phyloP scores from a whole-genome alignment of 805 yeast species.

The Metschnikowia matae region DNA sequence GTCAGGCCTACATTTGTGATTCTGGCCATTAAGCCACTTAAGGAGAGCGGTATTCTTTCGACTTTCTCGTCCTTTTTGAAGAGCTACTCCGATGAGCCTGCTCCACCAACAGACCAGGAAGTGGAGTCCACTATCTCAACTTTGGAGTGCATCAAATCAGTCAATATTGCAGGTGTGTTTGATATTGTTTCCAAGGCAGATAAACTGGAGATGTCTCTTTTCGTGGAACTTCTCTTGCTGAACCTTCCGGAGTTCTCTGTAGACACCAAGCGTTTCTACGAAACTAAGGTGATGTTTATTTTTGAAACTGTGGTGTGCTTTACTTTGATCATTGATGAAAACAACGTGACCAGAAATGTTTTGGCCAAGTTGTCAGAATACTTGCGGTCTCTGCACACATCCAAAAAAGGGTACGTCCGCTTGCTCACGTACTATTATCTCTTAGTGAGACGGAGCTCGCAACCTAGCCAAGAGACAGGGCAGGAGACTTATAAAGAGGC shows the following conservation, averaged over 20 bases:
- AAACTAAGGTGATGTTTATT: conserved; percentile 46
- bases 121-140: conserved; percentile 82
- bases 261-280: conserved; percentile 38
- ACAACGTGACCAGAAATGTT: conserved; percentile 18
- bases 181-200: conserved; percentile 42
- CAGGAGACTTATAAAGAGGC: conserved; percentile 10
- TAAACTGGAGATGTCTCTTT: conserved; percentile 36
- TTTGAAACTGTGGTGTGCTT: conserved; percentile 42
- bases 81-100: conserved; percentile 78
- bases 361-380: conserved; percentile 13
- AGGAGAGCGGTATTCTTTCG: conserved; percentile 76
- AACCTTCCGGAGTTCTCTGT: conserved; percentile 26
- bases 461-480: conserved; percentile 15
- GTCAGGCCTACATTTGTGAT: conserved; percentile 67
- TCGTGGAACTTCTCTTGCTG: conserved; percentile 25
- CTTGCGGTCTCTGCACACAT: conserved; percentile 16
- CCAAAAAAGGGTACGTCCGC: conserved; percentile 37
- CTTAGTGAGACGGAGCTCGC: conserved; percentile 32
- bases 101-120: conserved; percentile 92
- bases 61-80: conserved; percentile 90
- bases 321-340: conserved; percentile 27
- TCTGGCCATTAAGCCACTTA: conserved; percentile 58
- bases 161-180: conserved; percentile 56
- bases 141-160: conserved; percentile 73
- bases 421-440: conserved; percentile 50